Conservation (phyloP, 1,139 yeast species). For the Saccharomycopsis phalli region DNA sequence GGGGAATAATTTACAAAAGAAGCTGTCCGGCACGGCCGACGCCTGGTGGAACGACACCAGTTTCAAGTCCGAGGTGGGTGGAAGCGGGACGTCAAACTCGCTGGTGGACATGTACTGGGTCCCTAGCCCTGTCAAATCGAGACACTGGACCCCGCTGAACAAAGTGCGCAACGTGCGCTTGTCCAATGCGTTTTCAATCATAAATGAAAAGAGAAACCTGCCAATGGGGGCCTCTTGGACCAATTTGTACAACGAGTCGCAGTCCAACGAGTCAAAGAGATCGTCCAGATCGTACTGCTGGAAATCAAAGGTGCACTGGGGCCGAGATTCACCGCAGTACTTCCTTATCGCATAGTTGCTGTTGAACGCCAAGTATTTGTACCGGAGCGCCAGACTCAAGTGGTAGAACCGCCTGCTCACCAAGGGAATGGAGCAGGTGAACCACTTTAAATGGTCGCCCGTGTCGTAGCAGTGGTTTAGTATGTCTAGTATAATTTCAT, state of each 20-base stretch:
- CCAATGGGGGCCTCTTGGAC: neutral
- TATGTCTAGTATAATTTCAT: neutral
- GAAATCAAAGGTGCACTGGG: slow-evolving; percentile 9
- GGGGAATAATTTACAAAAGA: slow-evolving; percentile 4
- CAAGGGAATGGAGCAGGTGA: slow-evolving; percentile 8
- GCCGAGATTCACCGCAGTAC: no score
- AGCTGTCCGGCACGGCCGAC: slow-evolving; percentile 1
- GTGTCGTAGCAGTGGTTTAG: neutral
- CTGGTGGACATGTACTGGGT: neutral
- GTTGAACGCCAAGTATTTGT: slow-evolving; percentile 4
- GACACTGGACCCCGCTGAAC: neutral
- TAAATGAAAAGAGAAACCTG: slow-evolving; percentile 6
- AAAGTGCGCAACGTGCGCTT: neutral
- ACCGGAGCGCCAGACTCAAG: neutral
- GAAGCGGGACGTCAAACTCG: neutral
- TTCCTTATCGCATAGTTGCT: neutral
- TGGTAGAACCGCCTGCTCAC: slow-evolving; percentile 2
- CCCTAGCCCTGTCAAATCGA: slow-evolving; percentile 6
- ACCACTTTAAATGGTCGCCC: slow-evolving; percentile 7
- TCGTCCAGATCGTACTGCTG: slow-evolving; percentile 10
- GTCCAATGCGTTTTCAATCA: slow-evolving; percentile 6
- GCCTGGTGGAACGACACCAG: slow-evolving; percentile 3
- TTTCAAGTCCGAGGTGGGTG: neutral
- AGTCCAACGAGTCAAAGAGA: neutral
- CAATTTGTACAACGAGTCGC: neutral